Base-by-base conservation (phyloP, 1,139 yeast genomes). In the Saccharomycopsis phalli region DNA sequence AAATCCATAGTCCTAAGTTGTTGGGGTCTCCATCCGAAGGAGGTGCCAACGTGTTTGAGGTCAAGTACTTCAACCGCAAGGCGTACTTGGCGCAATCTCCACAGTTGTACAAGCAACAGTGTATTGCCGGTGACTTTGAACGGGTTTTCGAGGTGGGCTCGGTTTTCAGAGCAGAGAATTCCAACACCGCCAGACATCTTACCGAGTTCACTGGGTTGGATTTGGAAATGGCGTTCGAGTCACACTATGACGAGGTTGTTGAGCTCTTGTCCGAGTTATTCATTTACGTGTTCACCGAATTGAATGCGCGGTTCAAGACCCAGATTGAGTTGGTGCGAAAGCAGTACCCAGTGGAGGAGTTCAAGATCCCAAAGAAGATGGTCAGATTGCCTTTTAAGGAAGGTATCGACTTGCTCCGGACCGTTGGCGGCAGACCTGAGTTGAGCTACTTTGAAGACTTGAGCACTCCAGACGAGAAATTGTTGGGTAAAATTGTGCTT, bases 181-280 rank as follows among this genome's bases (percentile, higher is more conserved):
- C 97, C 50, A 87, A 91, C 68, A 91, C 98, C 22, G 97, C 91
- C 63, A 88, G 99, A 67, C 99, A 91, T 65, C 81, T 91, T 95
- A 91, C 99, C 45, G 99, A 91, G 65, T 91, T 91, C 63, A 83
- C 82, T 47, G 99, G 99, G 45, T 78, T 93, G 56, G 99, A 91
- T 71, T 67, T 91, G 68, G 99, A 91, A 65, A 86, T 93, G 95
- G 83, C 96, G 5, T 84, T 91, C 59, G 97, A 91, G 67, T 95
- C 88, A 66, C 96, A 91, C 65, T 91, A 91, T 63, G 94, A 93
- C 58, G 99, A 91, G 67, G 94, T 81, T 34, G 69, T 91, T 55
- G 94, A 87, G 51, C 68, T 78, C 26, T 71, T 91, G 58, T 78
- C 80, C 47, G 95, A 86, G 49, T 69, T 91, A 64, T 88, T 93